A percentile compares a stretch with the other conserved stretches of the same genome.
Conservation (phyloP, 2,329 filamentous ascomycete species). For the Hortaea werneckii region DNA sequence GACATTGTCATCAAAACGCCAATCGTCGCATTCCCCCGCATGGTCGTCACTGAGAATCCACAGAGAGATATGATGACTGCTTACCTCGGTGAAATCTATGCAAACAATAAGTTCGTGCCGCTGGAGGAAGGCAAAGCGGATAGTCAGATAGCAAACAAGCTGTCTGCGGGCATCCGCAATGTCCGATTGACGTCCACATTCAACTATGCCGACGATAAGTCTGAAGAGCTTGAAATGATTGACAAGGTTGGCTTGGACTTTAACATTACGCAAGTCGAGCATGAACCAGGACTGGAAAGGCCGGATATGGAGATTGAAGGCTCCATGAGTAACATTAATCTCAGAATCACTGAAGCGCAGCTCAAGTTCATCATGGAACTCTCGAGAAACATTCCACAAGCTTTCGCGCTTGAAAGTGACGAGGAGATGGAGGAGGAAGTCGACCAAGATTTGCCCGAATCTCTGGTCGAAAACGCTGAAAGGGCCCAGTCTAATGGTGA, state of each 20-base stretch:
- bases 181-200: constrained; percentile 84
- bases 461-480: constrained; percentile 41
- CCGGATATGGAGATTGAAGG: constrained; percentile 89
- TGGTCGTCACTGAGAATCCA: constrained; percentile 58
- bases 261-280: constrained; percentile 83
- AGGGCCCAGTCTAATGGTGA: constrained; percentile 36
- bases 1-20: constrained; percentile 90
- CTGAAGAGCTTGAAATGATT: constrained; percentile 80
- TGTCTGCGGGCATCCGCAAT: constrained; percentile 84
- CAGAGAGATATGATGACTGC: constrained; percentile 79
- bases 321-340: constrained; percentile 84
- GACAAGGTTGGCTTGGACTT: constrained; percentile 94
- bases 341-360: constrained; percentile 82
- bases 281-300: constrained; percentile 62
- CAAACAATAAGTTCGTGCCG: constrained; percentile 81
- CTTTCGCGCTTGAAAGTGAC: constrained; percentile 67
- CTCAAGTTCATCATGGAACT: constrained; percentile 82
- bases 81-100: constrained; percentile 94
- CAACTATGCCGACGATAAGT: constrained; percentile 55
- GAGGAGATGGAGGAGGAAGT: constrained; percentile 61
- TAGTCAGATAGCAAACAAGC: constrained; percentile 72
- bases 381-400: constrained; percentile 74
- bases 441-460: constrained; percentile 58
- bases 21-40: constrained; percentile 85
- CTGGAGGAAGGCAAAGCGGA: constrained; percentile 62